Evolutionary conservation across 2,329 filamentous ascomycete species (phyloP).

Genomic region (Penicillium sp.): DNA sequence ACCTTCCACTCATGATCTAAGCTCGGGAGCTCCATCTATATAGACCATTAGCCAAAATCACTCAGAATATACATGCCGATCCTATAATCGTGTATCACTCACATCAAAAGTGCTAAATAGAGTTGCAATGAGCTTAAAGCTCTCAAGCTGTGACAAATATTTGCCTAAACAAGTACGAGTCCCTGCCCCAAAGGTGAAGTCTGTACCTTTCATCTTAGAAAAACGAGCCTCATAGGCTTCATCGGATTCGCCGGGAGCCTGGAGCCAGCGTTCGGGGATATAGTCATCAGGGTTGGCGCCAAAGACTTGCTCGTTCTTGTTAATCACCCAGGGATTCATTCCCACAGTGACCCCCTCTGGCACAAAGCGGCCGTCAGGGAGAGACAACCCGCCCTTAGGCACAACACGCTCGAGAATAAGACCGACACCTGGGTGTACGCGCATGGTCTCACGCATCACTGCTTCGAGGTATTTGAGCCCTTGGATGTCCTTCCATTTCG

Average conservation of each 20-base stretch:
- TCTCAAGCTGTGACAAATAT: constrained; percentile 22
- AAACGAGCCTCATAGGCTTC: constrained; percentile 16
- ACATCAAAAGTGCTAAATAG: constrained; percentile 51
- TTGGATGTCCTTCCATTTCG: constrained; percentile 25
- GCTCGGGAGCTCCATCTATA: constrained; percentile 41
- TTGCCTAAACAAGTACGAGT: constrained; percentile 22
- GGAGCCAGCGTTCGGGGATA: constrained; percentile 36
- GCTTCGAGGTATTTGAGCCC: constrained; percentile 52
- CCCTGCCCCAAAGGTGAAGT: constrained; percentile 28
- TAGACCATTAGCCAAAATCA: background rate
- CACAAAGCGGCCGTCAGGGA: constrained; percentile 27
- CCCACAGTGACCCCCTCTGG: constrained; percentile 42
- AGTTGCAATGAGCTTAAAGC: constrained; percentile 27
- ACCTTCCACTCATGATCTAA: constrained; percentile 43
- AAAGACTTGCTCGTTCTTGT: constrained; percentile 69
- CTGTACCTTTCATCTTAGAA: constrained; percentile 24
- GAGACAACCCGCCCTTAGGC: constrained; percentile 38
- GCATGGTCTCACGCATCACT: constrained; percentile 56
- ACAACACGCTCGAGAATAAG: constrained; percentile 57
- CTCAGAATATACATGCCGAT: too few species aligned
- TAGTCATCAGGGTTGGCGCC: constrained; percentile 67
- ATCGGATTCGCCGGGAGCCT: constrained; percentile 10
- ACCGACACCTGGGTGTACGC: constrained; percentile 55
- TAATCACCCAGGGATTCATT: constrained; percentile 75
- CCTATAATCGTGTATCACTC: constrained; percentile 21